Evolutionary conservation across 768 basidiomycete genomes (phyloP).

Genomic region (Tulasnella sp.): DNA sequence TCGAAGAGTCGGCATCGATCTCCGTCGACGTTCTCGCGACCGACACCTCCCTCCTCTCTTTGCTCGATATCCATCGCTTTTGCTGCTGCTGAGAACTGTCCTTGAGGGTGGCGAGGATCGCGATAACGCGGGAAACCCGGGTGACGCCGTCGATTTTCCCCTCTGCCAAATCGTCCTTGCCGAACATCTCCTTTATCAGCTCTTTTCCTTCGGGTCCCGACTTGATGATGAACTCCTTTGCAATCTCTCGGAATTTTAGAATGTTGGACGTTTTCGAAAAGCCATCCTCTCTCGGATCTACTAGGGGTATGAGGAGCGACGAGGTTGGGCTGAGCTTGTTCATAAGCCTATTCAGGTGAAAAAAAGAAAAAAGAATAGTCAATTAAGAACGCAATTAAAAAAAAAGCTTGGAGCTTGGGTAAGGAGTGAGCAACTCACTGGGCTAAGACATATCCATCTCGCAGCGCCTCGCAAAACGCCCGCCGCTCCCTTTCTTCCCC

Average conservation of each 20-base stretch:
- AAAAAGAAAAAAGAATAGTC: too few species aligned
- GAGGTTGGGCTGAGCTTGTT: constrained; percentile 66
- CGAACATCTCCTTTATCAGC: constrained; percentile 23
- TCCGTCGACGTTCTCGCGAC: constrained; percentile 14
- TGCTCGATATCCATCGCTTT: constrained; percentile 1
- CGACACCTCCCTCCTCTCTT: constrained; percentile 11
- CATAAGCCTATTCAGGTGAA: constrained; percentile 55
- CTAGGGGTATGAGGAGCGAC: constrained; percentile 44
- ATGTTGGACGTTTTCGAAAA: constrained; percentile 64
- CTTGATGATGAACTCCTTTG: constrained; percentile 58
- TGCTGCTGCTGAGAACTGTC: neutral
- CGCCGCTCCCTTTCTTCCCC: constrained; percentile 74
- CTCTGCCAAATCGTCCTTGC: constrained; percentile 21
- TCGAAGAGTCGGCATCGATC: neutral
- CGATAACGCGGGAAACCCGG: constrained; percentile 12
- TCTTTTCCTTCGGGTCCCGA: constrained; percentile 60
- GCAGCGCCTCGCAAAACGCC: constrained; percentile 67
- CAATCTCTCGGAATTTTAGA: constrained; percentile 72
- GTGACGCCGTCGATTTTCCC: constrained; percentile 17
- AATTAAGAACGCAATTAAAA: neutral
- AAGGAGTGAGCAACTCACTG: constrained; percentile 55
- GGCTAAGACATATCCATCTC: constrained; percentile 85
- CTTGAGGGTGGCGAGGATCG: constrained; percentile 16
- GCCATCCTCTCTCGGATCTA: constrained; percentile 65
- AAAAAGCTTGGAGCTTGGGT: too few species aligned